Evolutionary conservation across 257 asterid species (phyloP), one percentile per base, ranked within the genome.

Genomic region (Solanum sitiens): DNA sequence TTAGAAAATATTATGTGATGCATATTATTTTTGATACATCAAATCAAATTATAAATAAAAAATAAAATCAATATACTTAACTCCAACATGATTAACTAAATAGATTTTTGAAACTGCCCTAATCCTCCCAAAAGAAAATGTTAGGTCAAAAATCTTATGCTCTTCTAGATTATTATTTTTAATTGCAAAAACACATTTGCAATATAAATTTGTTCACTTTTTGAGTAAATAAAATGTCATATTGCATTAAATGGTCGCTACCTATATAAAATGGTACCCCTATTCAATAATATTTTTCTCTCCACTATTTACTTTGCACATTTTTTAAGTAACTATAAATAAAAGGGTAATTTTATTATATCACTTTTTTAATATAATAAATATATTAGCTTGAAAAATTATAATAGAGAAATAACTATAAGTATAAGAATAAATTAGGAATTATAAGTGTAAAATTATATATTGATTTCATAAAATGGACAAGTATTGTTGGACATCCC

Each of bases 271-370:
- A 27, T 6, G n/a, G n/a, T 53, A 53, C 2, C 0, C 0, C 4
- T 53, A 0, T 18, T 53, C 0, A 7, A 53, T 7, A 53, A 50
- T 50, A 5, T 50, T 50, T 27, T 1, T 27, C 1, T 5, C 0
- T 15, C 1, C 0, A 50, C 0, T 50, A 50, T 15, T 50, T 0
- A 50, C 0, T 50, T 15, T 0, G 0, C 0, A 15, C 0, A 16
- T 0, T 53, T 53, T 53, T 53, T 53, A 18, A 53, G 2, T 18
- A 53, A 0, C 0, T 53, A 18, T 16, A 53, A 53, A 53, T 18
- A 53, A 0, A 53, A 53, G 3, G 2, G 0, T 53, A 6, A 53
- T 18, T 53, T 53, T 53, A 53, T 3, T 16, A 53, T 53, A 53
- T 53, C n/a, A 53, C 63, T 9, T n/a, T 53, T 53, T 53, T 3